A percentile compares a stretch with the other conserved stretches of the same genome.
These are phyloP conservation scores for Sporobolomyces phaffii DNA, from an alignment of 768 basidiomycete species.

Conservation along the genomic window DNA sequence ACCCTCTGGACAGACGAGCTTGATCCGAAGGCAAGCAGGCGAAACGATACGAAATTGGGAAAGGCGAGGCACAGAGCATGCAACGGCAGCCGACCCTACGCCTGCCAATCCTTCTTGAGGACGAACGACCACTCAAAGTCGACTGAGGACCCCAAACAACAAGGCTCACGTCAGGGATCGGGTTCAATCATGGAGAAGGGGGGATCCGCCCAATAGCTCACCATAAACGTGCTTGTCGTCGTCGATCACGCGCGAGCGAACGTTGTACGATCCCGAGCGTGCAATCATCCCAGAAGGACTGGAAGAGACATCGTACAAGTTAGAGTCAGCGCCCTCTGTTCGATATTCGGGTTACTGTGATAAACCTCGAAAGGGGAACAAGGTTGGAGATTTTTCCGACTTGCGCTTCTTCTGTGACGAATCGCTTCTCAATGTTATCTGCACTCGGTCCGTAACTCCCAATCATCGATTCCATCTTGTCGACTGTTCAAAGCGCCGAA, in stretches of 20 bases:
- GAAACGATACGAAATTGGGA: too few relatives aligned
- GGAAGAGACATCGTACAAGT: conserved; percentile 37
- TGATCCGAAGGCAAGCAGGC: too few relatives aligned
- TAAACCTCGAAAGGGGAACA: too few relatives aligned
- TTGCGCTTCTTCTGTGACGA: conserved; percentile 58
- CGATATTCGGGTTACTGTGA: too few relatives aligned
- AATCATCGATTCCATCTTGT: conserved; percentile 88
- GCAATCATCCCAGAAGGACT: conserved; percentile 72
- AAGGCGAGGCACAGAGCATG: too few relatives aligned
- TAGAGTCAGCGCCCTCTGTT: conserved; percentile 22
- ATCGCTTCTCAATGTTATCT: conserved; percentile 67
- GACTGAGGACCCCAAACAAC: conserved; percentile 11
- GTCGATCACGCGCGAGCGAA: conserved; percentile 75
- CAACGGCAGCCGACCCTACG: not conserved
- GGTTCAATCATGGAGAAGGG: too few relatives aligned
- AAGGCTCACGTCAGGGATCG: too few relatives aligned
- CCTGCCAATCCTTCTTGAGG: conserved; percentile 82
- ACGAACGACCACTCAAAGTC: conserved; percentile 90
- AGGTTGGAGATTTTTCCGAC: too few relatives aligned
- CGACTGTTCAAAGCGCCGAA: too few relatives aligned
- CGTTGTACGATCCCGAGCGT: conserved; percentile 69
- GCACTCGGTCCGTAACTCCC: conserved; percentile 80
- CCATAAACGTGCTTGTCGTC: conserved; percentile 77
- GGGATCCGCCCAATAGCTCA: too few relatives aligned
- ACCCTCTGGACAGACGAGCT: too few relatives aligned